Evolutionary conservation across 23 red algal species (phyloP).

Genomic region (Gracilariopsis chorda): DNA sequence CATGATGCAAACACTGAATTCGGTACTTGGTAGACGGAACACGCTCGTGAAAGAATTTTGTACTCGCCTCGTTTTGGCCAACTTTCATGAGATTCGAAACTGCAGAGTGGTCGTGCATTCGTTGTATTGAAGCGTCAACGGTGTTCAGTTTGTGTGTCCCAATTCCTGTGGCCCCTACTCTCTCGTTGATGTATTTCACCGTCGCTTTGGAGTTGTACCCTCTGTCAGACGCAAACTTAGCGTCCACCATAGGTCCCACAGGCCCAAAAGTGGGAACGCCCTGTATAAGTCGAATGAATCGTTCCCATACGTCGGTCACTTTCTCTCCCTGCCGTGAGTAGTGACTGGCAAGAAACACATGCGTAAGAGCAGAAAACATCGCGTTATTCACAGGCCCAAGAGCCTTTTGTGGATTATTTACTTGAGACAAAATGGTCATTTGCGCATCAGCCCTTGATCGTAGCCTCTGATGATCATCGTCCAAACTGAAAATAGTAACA

Average conservation of each 20-base stretch:
- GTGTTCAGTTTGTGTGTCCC: not conserved
- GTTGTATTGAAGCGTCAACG: not conserved
- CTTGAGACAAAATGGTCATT: not conserved
- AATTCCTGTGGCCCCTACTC: not conserved
- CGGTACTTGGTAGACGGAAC: not conserved
- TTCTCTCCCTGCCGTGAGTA: not conserved
- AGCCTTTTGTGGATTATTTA: not conserved
- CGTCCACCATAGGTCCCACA: not conserved
- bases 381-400: not conserved
- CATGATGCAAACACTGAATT: conserved; percentile 32
- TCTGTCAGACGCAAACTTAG: not conserved
- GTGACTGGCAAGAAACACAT: not conserved
- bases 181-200: not conserved
- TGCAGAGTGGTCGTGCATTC: not conserved
- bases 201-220: not conserved
- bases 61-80: not conserved
- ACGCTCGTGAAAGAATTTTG: not conserved
- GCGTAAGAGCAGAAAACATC: not conserved
- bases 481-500: not conserved
- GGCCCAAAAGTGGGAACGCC: not conserved
- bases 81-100: not conserved
- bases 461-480: not conserved
- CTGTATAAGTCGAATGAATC: not conserved
- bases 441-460: not conserved
- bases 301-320: not conserved